Percentiles rank a stretch among this genome's conserved stretches.
Conservation (phyloP, 2,329 filamentous ascomycete species). For the Trichoderma asperellum region DNA sequence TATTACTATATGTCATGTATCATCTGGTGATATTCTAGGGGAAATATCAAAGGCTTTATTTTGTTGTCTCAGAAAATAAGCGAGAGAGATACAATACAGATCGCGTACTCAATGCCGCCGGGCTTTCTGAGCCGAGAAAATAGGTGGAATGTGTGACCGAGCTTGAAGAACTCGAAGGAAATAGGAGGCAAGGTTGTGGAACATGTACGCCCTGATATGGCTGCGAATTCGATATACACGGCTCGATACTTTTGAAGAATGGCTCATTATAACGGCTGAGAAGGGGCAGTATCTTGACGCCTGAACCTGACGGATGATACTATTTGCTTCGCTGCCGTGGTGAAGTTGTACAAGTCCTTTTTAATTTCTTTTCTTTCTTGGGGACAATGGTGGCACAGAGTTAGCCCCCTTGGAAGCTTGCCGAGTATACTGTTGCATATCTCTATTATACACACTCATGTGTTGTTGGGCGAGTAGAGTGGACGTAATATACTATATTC, state of each 20-base stretch:
- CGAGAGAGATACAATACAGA: neutral
- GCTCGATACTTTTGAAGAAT: neutral
- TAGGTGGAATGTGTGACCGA: neutral
- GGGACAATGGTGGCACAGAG: neutral
- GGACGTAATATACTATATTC: neutral
- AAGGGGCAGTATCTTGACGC: neutral
- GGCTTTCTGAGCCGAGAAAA: neutral
- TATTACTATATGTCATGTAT: neutral
- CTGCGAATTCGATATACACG: too few relatives aligned
- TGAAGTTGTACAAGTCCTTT: neutral
- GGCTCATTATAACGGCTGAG: neutral
- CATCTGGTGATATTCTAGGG: too few relatives aligned
- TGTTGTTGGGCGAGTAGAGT: neutral
- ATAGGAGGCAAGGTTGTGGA: neutral
- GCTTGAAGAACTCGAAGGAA: neutral
- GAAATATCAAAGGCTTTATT: too few relatives aligned
- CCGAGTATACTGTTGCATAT: neutral
- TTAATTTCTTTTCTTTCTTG: neutral
- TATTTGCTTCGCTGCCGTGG: neutral
- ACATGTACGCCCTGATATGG: neutral
- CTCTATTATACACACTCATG: neutral
- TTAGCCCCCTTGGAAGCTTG: neutral
- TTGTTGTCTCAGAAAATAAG: conserved; percentile 10
- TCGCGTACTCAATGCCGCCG: neutral
- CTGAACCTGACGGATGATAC: neutral